Base-by-base conservation (phyloP, 495 filamentous ascomycete genomes). In the Chaetomidium leptoderma region DNA sequence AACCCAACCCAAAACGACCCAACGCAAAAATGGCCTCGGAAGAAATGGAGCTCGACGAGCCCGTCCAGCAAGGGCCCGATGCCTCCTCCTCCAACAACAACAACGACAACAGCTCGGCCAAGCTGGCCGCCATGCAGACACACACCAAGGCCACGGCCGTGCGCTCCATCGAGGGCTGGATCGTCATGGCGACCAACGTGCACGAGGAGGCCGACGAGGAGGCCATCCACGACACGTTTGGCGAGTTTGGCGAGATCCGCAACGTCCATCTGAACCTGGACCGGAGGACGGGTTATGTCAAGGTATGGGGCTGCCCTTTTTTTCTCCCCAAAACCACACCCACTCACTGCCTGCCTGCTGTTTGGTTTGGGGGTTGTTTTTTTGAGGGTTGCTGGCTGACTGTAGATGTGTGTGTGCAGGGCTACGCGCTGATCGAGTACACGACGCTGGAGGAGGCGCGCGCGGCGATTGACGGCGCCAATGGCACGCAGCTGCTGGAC, bases 91-190 rank as follows among this genome's bases (percentile, higher is more conserved):
- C n/a, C 24, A 61, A 45, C 61, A 44, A n/a, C 57, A 42, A 26
- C 52, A 53, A 32, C 36, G 37, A 48, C 55, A 24, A 53, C 47
- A 59, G 64, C 63, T 73, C 62, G 61, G 79, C 79, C 59, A 84
- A 84, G 64, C 77, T 79, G 65, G 74, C 78, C 61, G 79, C 80
- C 66, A 86, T 85, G 76, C 84, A 87, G 68, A 96, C 92, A 45
- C 78, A 83, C 58, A 76, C 83, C 52, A 88, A 88, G 59, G 90
- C 92, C 27, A 90, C 89, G 6, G 95, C 92, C 14, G 95, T 99
- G 51, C 90, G 95, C 71, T 95, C 90, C 60, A 97, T 99, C 70
- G 95, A 99, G 72, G 95, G 95, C 62, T 99, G 95, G 95, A 97
- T 99, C 73, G 80, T 99, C 61, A 86, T 97, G 57, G 91, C 87